Evolutionary conservation across 768 basidiomycete species (phyloP).

Genomic region (Phaffia australis): DNA sequence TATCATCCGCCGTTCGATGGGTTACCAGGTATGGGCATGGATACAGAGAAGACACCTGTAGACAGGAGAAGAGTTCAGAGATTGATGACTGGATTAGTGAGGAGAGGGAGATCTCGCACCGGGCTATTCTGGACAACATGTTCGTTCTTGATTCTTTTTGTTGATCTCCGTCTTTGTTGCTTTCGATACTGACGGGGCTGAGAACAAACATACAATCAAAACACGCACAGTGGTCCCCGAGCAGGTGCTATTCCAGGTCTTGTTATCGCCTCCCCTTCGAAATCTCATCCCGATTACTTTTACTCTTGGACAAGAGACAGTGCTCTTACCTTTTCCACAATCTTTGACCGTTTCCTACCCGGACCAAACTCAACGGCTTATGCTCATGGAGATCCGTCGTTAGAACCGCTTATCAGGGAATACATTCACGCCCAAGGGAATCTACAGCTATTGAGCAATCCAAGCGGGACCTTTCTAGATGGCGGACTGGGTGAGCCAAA

Average conservation of each 20-base stretch:
- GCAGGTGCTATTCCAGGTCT: conserved; percentile 37
- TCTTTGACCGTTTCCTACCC: conserved; percentile 30
- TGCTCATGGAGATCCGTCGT: conserved; percentile 16
- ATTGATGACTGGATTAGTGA: conserved; percentile 13
- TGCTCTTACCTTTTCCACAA: conserved; percentile 32
- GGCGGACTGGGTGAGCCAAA: conserved; percentile 39
- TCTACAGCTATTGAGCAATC: conserved; percentile 33
- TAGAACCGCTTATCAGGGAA: conserved; percentile 31
- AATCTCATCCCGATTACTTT: conserved; percentile 36
- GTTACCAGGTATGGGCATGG: too few species aligned
- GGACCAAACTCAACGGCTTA: not conserved
- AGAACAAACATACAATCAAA: conserved; percentile 23
- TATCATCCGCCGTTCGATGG: too few species aligned
- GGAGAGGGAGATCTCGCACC: conserved; percentile 4
- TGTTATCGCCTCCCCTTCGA: conserved; percentile 36
- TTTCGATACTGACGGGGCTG: not conserved
- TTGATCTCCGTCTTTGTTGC: not conserved
- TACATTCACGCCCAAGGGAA: conserved; percentile 32
- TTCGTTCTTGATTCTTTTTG: not conserved
- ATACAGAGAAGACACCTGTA: too few species aligned
- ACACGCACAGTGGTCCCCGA: conserved; percentile 31
- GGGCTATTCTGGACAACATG: conserved; percentile 13
- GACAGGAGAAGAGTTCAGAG: not conserved
- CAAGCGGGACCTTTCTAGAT: conserved; percentile 32
- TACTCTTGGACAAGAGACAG: conserved; percentile 37